Evolutionary conservation across 139 green algal species (phyloP).

Genomic region (Coelastrella sp.): DNA sequence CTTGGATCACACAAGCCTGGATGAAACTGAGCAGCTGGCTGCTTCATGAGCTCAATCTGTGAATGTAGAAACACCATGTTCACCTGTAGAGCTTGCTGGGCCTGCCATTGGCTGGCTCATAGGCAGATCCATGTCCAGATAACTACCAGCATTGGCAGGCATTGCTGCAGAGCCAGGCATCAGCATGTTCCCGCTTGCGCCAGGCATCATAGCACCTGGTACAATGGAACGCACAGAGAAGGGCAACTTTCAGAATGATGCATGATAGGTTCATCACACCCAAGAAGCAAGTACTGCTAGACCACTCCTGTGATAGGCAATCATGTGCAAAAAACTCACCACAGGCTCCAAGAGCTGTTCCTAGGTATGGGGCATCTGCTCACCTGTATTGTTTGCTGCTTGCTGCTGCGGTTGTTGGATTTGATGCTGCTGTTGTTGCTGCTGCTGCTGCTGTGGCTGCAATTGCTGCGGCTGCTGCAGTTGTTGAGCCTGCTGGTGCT

Average conservation of each 20-base stretch:
- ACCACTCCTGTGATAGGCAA: neutral
- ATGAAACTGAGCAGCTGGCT: no score
- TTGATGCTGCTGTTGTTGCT: slow-evolving; percentile 7
- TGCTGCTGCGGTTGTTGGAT: neutral
- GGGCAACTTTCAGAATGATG: no score
- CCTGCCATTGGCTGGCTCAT: slow-evolving; percentile 1
- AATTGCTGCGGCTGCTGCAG: neutral
- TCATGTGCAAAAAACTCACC: no score
- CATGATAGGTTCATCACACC: no score
- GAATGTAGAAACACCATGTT: no score
- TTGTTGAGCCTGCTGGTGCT: neutral
- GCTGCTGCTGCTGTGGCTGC: neutral
- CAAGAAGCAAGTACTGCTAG: no score
- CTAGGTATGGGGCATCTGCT: neutral
- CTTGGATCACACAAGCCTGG: no score
- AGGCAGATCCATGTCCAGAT: slow-evolving; percentile 34
- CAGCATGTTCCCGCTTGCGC: neutral
- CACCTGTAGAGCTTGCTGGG: neutral
- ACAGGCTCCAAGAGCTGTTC: no score
- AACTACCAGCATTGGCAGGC: neutral
- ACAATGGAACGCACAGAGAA: neutral
- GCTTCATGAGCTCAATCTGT: no score
- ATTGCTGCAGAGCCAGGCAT: slow-evolving; percentile 22
- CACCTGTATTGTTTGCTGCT: slow-evolving; percentile 5
- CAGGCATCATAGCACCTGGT: slow-evolving; percentile 31